Conservation (phyloP, 495 filamentous ascomycete species). For the Saxophila tyrrhenica region DNA sequence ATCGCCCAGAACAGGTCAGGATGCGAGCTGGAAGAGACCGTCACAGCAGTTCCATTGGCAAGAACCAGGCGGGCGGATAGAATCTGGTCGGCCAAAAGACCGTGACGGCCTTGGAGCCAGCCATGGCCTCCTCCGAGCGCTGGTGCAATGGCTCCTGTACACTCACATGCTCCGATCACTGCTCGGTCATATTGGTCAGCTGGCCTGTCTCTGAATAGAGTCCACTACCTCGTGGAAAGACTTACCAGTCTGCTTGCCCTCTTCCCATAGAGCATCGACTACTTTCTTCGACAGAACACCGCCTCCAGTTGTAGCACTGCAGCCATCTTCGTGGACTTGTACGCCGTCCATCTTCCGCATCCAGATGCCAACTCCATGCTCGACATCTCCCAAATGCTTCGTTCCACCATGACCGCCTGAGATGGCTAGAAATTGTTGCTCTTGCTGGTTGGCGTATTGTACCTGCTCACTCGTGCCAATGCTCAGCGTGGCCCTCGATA, state of each 20-base stretch:
- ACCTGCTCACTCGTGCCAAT: too few relatives aligned
- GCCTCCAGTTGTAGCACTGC: neutral
- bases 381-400: neutral
- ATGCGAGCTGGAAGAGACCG: constrained; percentile 28
- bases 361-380: constrained; percentile 1
- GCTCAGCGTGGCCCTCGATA: too few relatives aligned
- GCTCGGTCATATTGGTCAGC: too few relatives aligned
- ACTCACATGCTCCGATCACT: constrained; percentile 1
- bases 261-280: neutral
- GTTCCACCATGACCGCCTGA: neutral
- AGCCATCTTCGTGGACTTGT: neutral
- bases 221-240: too few relatives aligned
- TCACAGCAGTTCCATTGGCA: constrained; percentile 39
- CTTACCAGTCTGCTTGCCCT: constrained; percentile 2
- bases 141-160: neutral
- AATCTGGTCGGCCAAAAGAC: constrained; percentile 49
- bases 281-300: neutral
- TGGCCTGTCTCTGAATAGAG: neutral
- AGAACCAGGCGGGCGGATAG: constrained; percentile 43
- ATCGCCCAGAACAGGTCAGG: constrained; percentile 48
- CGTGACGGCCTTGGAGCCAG: constrained; percentile 45
- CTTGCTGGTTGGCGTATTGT: neutral
- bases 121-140: constrained; percentile 54
- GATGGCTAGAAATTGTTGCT: neutral
- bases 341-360: neutral